A percentile compares a stretch with the other conserved stretches of the same genome.
phyloP scores from a whole-genome alignment of 306 rosid genomes.

The Vigna hirtella region DNA sequence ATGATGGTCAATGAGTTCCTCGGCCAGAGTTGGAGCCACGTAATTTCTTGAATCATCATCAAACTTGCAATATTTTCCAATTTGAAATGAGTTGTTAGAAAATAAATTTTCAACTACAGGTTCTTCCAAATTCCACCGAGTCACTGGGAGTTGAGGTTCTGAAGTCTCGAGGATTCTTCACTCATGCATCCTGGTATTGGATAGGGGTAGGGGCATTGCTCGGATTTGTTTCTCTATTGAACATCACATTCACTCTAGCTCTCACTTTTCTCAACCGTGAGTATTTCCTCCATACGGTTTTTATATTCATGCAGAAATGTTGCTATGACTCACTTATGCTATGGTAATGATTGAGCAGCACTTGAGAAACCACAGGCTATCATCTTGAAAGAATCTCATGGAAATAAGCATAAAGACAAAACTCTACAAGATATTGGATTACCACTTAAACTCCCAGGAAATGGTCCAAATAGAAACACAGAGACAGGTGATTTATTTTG shows the following conservation, averaged over 20 bases:
- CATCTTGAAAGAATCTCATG: conserved; percentile 46
- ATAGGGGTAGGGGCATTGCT: conserved; percentile 67
- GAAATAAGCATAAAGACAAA: conserved; percentile 26
- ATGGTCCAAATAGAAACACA: conserved; percentile 22
- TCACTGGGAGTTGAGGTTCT: conserved; percentile 60
- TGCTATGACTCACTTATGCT: background rate
- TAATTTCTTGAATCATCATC: conserved; percentile 42
- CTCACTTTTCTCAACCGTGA: conserved; percentile 63
- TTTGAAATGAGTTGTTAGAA: background rate
- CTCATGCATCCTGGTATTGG: conserved; percentile 73
- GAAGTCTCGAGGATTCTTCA: conserved; percentile 63
- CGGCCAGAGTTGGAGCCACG: conserved; percentile 70
- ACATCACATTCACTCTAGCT: conserved; percentile 54
- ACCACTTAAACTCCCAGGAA: background rate
- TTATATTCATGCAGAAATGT: background rate
- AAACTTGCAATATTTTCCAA: background rate
- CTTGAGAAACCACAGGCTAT: conserved; percentile 52
- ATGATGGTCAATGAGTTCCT: conserved; percentile 71
- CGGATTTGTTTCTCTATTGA: conserved; percentile 60
- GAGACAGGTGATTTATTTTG: conserved; percentile 31
- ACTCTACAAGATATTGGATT: conserved; percentile 31
- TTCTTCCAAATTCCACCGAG: conserved; percentile 47
- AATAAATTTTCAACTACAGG: conserved; percentile 45
- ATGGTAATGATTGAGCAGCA: conserved; percentile 52
- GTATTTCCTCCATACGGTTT: conserved; percentile 27